Base-by-base conservation (phyloP, 345 rosid species). In the Eutrema yunnanense region DNA sequence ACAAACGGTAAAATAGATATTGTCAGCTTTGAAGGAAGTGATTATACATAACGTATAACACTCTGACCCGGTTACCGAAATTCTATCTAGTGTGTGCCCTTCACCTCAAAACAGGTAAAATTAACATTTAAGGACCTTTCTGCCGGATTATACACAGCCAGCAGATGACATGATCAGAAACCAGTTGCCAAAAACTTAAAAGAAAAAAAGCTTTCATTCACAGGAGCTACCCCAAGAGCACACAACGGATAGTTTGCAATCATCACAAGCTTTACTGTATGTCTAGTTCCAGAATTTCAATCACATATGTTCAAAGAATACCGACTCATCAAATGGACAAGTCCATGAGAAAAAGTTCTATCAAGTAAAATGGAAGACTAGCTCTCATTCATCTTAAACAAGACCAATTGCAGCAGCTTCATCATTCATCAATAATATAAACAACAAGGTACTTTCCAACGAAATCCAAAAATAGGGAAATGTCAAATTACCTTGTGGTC, bases 401-500 rank as follows among this genome's bases (percentile, higher is more conserved):
- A 4, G 29, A 26, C 16, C 50, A 37, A 26, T 13, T 12, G 3
- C 36, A 61, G 14, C 6, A 47, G 26, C 22, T 47, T 47, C 51
- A 42, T 42, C 47, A 42, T 12, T 42, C 47, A 44, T 44, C 49
- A 44, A 44, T 19, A 44, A n/a, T n/a, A 36, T 36, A 6, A 44
- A 4, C 3, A 13, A n/a, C 22, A 38, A 58, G 19, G 2, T 1
- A 72, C 8, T 41, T 13, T 5, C 14, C 2, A 49, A 4, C 4
- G 6, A 19, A 65, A 13, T 33, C 49, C 42, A 56, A 48, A 16
- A 0, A 40, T 1, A 8, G 22, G 22, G 12, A 40, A 1, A 41
- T 16, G 34, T 9, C 11, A 42, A 48, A 36, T 14, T 40, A 88
- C 99, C 96, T 87, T 87, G 63, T 90, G 86, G 74, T 96, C 99